Evolutionary conservation across 1,139 yeast genomes (phyloP).

Genomic region (Debaryomyces psychrophilus): DNA sequence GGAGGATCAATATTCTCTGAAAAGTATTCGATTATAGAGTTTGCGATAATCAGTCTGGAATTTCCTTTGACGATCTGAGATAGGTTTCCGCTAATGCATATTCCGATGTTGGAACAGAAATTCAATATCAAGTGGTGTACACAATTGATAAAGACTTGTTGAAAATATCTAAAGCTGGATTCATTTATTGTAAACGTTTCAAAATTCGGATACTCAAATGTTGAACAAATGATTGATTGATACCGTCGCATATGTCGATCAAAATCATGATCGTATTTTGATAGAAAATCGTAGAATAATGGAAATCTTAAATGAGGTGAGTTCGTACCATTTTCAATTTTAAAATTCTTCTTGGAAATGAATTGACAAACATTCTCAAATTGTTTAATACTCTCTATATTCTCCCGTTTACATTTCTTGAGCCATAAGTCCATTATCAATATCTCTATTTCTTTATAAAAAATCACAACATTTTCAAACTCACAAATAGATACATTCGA

Average conservation of each 20-base stretch:
- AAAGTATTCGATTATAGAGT: not conserved
- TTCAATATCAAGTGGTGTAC: conserved; percentile 7
- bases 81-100: not conserved
- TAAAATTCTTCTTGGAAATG: conserved; percentile 16
- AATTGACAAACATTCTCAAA: conserved; percentile 28
- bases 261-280: conserved; percentile 9
- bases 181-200: not conserved
- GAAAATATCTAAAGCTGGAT: conserved; percentile 12
- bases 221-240: conserved; percentile 8
- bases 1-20: not conserved
- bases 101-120: not conserved
- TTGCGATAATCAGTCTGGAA: not conserved
- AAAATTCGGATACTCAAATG: conserved; percentile 9
- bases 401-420: conserved; percentile 19
- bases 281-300: conserved; percentile 24
- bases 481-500: not conserved
- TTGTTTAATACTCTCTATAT: conserved; percentile 16
- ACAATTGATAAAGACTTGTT: conserved; percentile 10
- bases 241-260: conserved; percentile 1
- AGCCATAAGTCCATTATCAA: conserved; percentile 23
- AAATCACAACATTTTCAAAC: conserved; percentile 1
- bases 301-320: conserved; percentile 33
- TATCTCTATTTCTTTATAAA: conserved; percentile 18
- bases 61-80: not conserved
- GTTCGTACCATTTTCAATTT: conserved; percentile 22